Conservation (phyloP, 208 protist species). For the Acanthamoeba lenticulata region DNA sequence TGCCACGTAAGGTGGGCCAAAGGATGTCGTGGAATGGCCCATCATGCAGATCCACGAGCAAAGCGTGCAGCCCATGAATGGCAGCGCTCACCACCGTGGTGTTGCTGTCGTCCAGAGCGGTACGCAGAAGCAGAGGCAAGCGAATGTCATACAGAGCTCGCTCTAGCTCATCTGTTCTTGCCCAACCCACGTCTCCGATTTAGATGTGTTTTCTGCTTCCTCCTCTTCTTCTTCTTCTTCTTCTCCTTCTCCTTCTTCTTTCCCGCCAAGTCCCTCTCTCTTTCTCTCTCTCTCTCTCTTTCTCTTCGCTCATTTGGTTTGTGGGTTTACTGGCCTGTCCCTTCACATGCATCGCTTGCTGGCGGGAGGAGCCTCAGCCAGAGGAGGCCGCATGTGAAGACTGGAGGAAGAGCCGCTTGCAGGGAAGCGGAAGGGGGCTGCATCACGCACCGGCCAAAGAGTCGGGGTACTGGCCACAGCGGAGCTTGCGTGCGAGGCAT, state of each 20-base stretch:
- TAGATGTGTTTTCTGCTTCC: no score
- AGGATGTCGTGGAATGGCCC: neutral
- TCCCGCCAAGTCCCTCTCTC: no score
- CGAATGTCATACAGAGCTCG: neutral
- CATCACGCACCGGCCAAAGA: neutral
- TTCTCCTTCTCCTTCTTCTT: no score
- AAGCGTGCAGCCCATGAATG: neutral
- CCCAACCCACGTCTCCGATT: neutral
- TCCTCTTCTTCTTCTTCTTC: no score
- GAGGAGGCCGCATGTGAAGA: no score
- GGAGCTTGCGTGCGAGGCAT: neutral
- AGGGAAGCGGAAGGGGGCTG: neutral
- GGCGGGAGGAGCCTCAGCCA: no score
- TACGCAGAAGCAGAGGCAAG: constrained; percentile 9
- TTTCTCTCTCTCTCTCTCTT: no score
- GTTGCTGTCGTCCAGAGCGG: constrained; percentile 6
- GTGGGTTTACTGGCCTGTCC: no score
- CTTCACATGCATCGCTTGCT: no score
- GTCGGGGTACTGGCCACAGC: neutral
- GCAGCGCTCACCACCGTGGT: neutral
- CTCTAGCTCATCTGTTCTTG: neutral
- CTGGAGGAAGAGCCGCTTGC: neutral
- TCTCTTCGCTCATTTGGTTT: no score
- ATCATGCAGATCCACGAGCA: neutral
- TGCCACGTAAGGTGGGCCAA: neutral